Base-by-base conservation (phyloP, 2,329 filamentous ascomycete species). In the Ophiocordyceps camponoti-floridani region DNA sequence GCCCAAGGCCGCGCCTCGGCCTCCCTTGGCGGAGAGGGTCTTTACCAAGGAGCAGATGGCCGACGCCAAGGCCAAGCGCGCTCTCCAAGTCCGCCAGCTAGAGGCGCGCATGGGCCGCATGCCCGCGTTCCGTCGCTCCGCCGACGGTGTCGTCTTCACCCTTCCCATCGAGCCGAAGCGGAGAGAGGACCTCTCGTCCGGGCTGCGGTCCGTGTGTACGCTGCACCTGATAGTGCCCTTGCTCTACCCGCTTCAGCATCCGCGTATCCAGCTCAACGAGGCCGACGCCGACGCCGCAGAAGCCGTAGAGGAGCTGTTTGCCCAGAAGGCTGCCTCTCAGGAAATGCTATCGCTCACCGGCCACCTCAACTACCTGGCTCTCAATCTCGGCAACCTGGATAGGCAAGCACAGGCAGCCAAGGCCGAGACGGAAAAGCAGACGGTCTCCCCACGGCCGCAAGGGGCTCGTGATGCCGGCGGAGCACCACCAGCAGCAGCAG, bases 91-190 rank as follows among this genome's bases (percentile, higher is more conserved):
- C 23, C 73, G 78, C 35, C 83, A 87, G 54, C 69, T 91, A 0
- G 82, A 88, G 62, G 73, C 83, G 27, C 75, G 84, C 30, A 77
- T 91, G 68, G 75, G 80, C 14, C 71, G 80, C 50, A 57, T 82
- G 43, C 69, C 76, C 1, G 60, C 75, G 33, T 91, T 82, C 55
- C 72, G 76, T 28, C 82, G 79, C 49, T 79, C 78, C 1, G 65
- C 70, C 28, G 82, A 88, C 58, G 82, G 81, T 1, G 67, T 80
- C 47, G 71, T 76, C 14, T 89, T 82, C 56, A 80, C 74, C 2
- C 57, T 89, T 12, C 81, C 83, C 0, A 62, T 91, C 3, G 77
- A 84, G 49, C 79, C 82, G 1, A 71, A 70, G 46, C 74, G 75
- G 46, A 69, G 70, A 44, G 58, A 61, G 8, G 72, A 77, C 40